Evolutionary conservation across 805 yeast species (phyloP), one percentile per base, ranked within the genome.

Genomic region (Dipodascopsis uninucleata): DNA sequence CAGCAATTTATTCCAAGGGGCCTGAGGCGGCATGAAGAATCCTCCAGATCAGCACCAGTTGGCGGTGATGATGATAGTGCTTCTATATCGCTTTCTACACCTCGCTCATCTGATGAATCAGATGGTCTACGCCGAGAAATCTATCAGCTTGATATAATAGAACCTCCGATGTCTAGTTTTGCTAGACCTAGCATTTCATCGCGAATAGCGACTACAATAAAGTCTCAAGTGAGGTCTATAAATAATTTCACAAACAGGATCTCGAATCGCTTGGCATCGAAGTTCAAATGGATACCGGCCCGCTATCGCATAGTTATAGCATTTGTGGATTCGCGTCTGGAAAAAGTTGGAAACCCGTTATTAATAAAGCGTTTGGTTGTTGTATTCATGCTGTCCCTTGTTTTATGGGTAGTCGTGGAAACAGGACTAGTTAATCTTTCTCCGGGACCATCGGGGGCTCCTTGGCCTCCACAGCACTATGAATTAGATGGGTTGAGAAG

Each of bases 291-390:
- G 12, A 46, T 42, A 5, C 21, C 20, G 17, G 26, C 34, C 1
- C n/a, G n/a, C 38, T 59, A 59, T 36, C 52, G 63, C 8, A 61
- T 58, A 23, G 43, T 74, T n/a, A 57, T 67, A 1, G 38, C 53
- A 12, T 76, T 77, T 0, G 71, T 75, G 2, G 61, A 66, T 53
- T 74, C 3, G 56, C 76, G 71, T 22, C 64, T 90, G 9, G 70
- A 79, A 16, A 75, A 76, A 48, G 55, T 85, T n/a, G 96, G 96
- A 3, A 87, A 89, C 60, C 96, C 96, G 3, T 65, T 87, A 37
- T 82, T 90, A 22, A 78, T 89, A 22, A 82, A 84, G 55, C 70
- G 97, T 32, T 69, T 89, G 31, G 63, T 85, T 2, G 86, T 86
- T 58, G 84, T 90, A 8, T 57, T 80, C 1, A 60, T 81, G 37